Evolutionary conservation across 768 basidiomycete species (phyloP).

Genomic region (Boletus pseudo-olivaceus): DNA sequence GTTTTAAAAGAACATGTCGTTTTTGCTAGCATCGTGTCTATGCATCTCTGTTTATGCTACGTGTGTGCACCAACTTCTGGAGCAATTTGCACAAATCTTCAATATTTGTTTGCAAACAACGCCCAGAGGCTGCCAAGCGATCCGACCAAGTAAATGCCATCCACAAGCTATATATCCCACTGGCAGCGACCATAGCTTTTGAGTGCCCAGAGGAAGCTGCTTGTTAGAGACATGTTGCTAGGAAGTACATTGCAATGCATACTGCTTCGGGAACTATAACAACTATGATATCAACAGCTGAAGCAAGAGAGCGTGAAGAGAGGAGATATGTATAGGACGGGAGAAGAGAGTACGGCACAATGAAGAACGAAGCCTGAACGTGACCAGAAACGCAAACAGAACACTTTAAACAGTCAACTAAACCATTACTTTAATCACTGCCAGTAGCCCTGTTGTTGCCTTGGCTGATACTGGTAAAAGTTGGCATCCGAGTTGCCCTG

Average conservation of each 20-base stretch:
- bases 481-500: conserved; percentile 56
- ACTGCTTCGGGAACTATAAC: conserved; percentile 24
- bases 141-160: background rate
- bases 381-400: background rate
- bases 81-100: background rate
- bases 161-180: no score
- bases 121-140: no score
- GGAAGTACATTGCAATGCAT: conserved; percentile 29
- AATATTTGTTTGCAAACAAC: background rate
- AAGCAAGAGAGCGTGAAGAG: conserved; percentile 19
- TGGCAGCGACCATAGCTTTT: background rate
- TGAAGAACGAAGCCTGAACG: conserved; percentile 2
- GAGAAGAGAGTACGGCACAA: conserved; percentile 5
- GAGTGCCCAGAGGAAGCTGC: conserved; percentile 5
- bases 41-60: conserved; percentile 4
- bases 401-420: conserved; percentile 7
- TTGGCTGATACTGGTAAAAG: conserved; percentile 71
- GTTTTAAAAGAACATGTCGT: background rate
- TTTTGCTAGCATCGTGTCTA: conserved; percentile 3
- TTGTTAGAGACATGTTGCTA: conserved; percentile 24
- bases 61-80: background rate
- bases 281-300: conserved; percentile 29
- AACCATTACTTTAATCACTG: conserved; percentile 29
- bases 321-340: conserved; percentile 6
- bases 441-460: conserved; percentile 62